Conservation (phyloP, 352 stramenopile species). For the Phytophthora sp. region DNA sequence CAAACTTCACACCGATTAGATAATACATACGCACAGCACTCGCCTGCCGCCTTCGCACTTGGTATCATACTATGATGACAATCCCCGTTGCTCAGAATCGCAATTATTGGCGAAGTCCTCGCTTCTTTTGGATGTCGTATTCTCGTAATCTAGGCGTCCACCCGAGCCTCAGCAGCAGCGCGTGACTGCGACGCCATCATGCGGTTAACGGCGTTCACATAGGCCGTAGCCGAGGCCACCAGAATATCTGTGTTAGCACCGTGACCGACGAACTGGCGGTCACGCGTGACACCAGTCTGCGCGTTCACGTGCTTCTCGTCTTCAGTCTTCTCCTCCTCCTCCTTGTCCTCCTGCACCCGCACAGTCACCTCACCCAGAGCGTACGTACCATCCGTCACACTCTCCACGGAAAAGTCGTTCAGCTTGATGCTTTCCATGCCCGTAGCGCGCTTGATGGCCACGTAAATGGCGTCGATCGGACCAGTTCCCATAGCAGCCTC, state of each 20-base stretch:
- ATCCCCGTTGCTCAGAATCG: slow-evolving; percentile 10
- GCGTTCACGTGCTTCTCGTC: slow-evolving; percentile 83
- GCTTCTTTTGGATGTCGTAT: slow-evolving; percentile 36
- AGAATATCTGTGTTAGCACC: slow-evolving; percentile 92
- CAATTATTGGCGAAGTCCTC: slow-evolving; percentile 15
- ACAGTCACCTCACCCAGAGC: slow-evolving; percentile 89
- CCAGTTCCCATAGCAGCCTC: slow-evolving; percentile 89
- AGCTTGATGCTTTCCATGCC: slow-evolving; percentile 83
- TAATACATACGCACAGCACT: slow-evolving; percentile 41
- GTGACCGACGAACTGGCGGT: slow-evolving; percentile 89
- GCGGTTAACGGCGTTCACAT: slow-evolving; percentile 90
- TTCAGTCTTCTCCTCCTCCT: slow-evolving; percentile 54
- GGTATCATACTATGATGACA: slow-evolving; percentile 15
- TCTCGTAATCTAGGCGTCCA: slow-evolving; percentile 44
- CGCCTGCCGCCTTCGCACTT: background rate
- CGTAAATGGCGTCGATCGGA: slow-evolving; percentile 89
- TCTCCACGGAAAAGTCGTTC: slow-evolving; percentile 89
- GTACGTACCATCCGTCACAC: slow-evolving; percentile 87
- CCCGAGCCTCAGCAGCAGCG: slow-evolving; percentile 34
- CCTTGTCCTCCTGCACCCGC: slow-evolving; percentile 72
- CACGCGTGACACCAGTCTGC: slow-evolving; percentile 81
- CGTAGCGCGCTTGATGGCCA: slow-evolving; percentile 86
- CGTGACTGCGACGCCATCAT: slow-evolving; percentile 77
- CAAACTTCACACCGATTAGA: slow-evolving; percentile 38
- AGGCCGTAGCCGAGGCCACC: slow-evolving; percentile 86